Percentiles rank a stretch among this genome's conserved stretches.
phyloP scores from a whole-genome alignment of 2,329 filamentous ascomycete genomes.

The Botrytis hyacinthi region DNA sequence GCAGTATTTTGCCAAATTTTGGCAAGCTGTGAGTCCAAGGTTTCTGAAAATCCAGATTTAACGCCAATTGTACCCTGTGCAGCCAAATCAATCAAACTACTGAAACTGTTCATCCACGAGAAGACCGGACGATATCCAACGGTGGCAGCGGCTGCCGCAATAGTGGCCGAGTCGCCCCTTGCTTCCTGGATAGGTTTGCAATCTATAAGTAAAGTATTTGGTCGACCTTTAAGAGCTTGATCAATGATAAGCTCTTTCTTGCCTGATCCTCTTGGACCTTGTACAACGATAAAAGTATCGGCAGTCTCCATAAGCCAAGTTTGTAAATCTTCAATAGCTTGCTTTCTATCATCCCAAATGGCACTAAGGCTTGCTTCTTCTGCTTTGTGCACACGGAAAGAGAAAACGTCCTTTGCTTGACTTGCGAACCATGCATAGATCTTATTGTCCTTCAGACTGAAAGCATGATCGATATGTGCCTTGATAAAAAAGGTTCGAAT shows the following conservation, averaged over 20 bases:
- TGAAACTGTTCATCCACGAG: constrained; percentile 93
- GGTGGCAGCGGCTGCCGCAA: constrained; percentile 73
- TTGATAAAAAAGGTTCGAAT: constrained; percentile 93
- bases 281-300: constrained; percentile 90
- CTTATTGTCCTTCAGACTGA: constrained; percentile 70
- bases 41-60: constrained; percentile 92
- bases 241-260: constrained; percentile 87
- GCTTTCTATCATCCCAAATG: constrained; percentile 59
- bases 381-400: constrained; percentile 54
- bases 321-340: constrained; percentile 76
- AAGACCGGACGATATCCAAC: constrained; percentile 94
- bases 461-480: constrained; percentile 74
- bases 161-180: constrained; percentile 80
- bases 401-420: constrained; percentile 65
- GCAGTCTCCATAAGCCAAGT: constrained; percentile 85
- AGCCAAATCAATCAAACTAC: constrained; percentile 86
- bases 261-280: constrained; percentile 86
- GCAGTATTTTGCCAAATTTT: constrained; percentile 88
- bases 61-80: constrained; percentile 92
- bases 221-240: constrained; percentile 72
- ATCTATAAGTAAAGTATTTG: constrained; percentile 80
- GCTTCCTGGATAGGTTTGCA: constrained; percentile 93
- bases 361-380: constrained; percentile 71
- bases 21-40: constrained; percentile 79
- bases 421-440: constrained; percentile 79